Evolutionary conservation across 805 yeast genomes (phyloP), one percentile per base, ranked within the genome.

Genomic region (Candida verbasci): DNA sequence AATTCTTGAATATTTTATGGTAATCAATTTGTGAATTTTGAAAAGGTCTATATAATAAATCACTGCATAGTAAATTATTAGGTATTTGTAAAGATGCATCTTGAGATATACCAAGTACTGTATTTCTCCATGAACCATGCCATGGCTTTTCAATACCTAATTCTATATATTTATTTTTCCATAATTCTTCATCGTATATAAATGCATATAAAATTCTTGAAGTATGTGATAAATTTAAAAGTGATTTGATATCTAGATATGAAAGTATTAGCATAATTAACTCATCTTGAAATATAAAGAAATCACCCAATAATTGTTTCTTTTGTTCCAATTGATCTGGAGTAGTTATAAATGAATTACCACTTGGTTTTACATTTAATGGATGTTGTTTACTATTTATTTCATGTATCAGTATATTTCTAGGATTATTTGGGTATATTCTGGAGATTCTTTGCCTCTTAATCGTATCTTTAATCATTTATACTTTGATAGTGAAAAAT

Each of bases 111-210:
- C 58, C 53, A 42, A 78, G 56, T 23, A 74, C 62, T 3, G 91
- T 78, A 25, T 72, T 62, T 46, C 89, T 71, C 96, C 96, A 88
- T 2, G 87, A 74, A 1, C 96, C 96, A 21, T 49, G 54, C 96
- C 96, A 87, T 23, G 40, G 22, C 12, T 32, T 38, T n/a, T 34
- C 29, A 39, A 7, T 47, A 33, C 46, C 45, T 2, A 42, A 31
- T 9, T 33, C 41, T 16, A 56, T 60, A 49, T 80, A 78, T 31
- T 80, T 39, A 38, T 67, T 71, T 48, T 82, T 82, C 96, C 96
- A 88, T 17, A 83, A 46, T 34, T 87, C 95, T 45, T 87, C 96
- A 50, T 78, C 82, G 51, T 77, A 79, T 9, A 78, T 51, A 52
- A 75, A 83, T 1, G 91, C 94, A 56, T 81, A 86, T 51, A 82